These are phyloP conservation scores for Sordaria brevicollis DNA, from an alignment of 495 filamentous ascomycete species.

Conservation along the genomic window DNA sequence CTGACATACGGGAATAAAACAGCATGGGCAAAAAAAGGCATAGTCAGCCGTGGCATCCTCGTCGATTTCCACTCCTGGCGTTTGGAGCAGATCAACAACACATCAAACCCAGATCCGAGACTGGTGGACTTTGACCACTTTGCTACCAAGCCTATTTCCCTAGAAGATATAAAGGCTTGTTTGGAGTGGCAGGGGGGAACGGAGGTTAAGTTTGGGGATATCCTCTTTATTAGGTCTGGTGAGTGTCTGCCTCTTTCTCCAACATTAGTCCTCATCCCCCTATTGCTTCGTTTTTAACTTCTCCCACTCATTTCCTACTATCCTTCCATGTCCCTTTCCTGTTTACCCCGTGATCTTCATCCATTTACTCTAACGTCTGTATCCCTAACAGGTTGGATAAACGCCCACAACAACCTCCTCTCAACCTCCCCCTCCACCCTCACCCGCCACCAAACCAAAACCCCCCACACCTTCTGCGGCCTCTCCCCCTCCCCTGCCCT, in stretches of 20 bases:
- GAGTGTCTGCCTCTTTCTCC: not conserved
- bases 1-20: constrained; percentile 2
- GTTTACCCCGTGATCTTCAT: not conserved
- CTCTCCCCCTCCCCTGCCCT: constrained; percentile 9
- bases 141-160: constrained; percentile 26
- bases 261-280: not conserved
- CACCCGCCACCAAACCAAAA: constrained; percentile 15
- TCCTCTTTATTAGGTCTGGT: constrained; percentile 42
- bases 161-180: constrained; percentile 35
- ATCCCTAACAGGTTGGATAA: constrained; percentile 31
- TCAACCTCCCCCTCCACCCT: constrained; percentile 21
- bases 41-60: constrained; percentile 49
- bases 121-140: constrained; percentile 30
- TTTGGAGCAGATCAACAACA: constrained; percentile 6
- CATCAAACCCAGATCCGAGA: not conserved
- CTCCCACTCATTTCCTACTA: not conserved
- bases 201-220: constrained; percentile 41
- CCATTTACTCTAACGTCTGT: not conserved
- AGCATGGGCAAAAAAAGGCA: constrained; percentile 40
- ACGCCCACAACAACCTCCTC: constrained; percentile 10
- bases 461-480: constrained; percentile 36
- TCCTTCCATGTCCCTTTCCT: not conserved
- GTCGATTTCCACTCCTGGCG: constrained; percentile 47
- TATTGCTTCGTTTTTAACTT: not conserved
- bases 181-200: constrained; percentile 35